Evolutionary conservation across 2,329 filamentous ascomycete genomes (phyloP), one percentile per base, ranked within the genome.

Genomic region (Hypoxylon sp.): DNA sequence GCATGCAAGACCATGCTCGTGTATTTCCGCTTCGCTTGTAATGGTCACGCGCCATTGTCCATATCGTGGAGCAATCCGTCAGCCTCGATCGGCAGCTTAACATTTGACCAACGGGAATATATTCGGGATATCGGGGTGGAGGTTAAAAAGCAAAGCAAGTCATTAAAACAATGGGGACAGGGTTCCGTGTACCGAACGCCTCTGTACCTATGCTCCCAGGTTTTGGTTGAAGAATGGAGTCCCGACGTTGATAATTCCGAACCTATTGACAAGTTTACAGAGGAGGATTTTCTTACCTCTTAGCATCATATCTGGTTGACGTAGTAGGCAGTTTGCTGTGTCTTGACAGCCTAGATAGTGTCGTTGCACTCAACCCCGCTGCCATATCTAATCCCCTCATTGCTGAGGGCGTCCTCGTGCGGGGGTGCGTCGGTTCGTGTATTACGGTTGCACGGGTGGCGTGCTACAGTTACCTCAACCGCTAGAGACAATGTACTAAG

Each of bases 21-120:
- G 10, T 65, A 65, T 42, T 65, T 65, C 37, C 62, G 37, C 37
- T 65, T 65, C 11, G 57, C 62, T 32, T 65, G 62, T 24, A 53
- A 56, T 6, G 62, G 62, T 11, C 57, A 52, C 6, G 56, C 50
- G 3, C 62, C 62, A 19, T 24, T 65, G 11, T 60, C 62, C 6
- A 29, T 65, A 6, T 29, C 56, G 2, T 61, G 57, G 44, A 55
- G 19, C 1, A 19, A 54, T 2, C 44, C 29, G 7, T 13, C 29
- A 6, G 15, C 8, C 3, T 17, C 50, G 3, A 11, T 61, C 8
- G 35, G 47, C 21, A 51, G 44, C 6, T 46, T 65, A 15, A 57
- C 63, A 13, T 53, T 53, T 32, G 52, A 62, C 15, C 63, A 57
- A n/a, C 57, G 31, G 6, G 63, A 53, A 37, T 66, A 66, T 39